These are phyloP conservation scores for Boletus sp. DNA, from an alignment of 768 basidiomycete species.

Conservation along the genomic window DNA sequence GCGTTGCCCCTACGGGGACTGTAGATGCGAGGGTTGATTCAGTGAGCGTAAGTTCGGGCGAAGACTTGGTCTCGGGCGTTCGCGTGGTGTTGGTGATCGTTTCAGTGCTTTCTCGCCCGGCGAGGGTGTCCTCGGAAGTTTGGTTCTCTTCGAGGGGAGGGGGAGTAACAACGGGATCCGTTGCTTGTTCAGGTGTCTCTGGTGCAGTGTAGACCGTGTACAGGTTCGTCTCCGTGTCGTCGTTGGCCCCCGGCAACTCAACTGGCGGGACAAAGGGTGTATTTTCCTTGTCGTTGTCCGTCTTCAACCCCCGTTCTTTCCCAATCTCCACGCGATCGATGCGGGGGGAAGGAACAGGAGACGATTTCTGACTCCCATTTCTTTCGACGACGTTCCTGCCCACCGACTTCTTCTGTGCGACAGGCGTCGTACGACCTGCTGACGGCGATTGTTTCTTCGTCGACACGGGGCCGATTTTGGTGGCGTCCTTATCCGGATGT, in stretches of 20 bases:
- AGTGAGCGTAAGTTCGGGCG: conserved; percentile 17
- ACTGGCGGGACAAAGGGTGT: conserved; percentile 17
- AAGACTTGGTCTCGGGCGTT: conserved; percentile 18
- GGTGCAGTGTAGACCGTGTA: conserved; percentile 23
- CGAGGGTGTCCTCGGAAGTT: conserved; percentile 18
- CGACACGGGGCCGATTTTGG: conserved; percentile 24
- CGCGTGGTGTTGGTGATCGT: conserved; percentile 26
- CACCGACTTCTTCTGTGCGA: conserved; percentile 19
- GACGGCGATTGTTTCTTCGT: conserved; percentile 21
- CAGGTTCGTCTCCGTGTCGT: conserved; percentile 35
- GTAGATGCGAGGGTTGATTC: conserved; percentile 26
- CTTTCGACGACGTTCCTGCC: conserved; percentile 14
- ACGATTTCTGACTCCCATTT: conserved; percentile 14
- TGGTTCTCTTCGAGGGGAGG: conserved; percentile 16
- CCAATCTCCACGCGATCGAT: conserved; percentile 17
- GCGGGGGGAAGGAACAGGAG: conserved; percentile 18
- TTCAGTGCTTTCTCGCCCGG: conserved; percentile 25
- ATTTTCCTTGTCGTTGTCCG: conserved; percentile 15
- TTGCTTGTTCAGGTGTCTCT: conserved; percentile 8
- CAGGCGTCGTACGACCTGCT: conserved; percentile 22
- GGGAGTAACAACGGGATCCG: conserved; percentile 9
- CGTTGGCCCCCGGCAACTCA: conserved; percentile 36
- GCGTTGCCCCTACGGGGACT: conserved; percentile 54
- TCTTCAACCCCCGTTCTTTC: conserved; percentile 40
- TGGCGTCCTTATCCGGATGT: conserved; percentile 22